Percentiles rank a stretch among this genome's conserved stretches.
These are phyloP conservation scores for Talaromyces sp. DNA, from an alignment of 2,329 filamentous ascomycete species.

Conservation along the genomic window DNA sequence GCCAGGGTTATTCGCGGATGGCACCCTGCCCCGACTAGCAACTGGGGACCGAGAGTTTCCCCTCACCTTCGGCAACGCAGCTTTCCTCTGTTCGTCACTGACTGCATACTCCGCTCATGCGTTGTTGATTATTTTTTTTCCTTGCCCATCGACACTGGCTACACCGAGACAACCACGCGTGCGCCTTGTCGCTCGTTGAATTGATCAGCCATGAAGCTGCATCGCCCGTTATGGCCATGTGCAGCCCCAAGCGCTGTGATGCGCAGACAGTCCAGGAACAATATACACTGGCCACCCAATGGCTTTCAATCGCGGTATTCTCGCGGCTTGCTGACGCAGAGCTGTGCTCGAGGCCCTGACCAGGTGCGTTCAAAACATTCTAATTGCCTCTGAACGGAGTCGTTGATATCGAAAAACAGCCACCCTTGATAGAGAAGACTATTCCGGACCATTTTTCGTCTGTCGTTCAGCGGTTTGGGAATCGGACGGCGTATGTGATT, in stretches of 20 bases:
- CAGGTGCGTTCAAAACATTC: slow-evolving; percentile 24
- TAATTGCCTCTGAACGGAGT: neutral
- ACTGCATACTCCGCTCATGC: neutral
- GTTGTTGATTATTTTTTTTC: neutral
- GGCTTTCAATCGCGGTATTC: neutral
- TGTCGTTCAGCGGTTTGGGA: slow-evolving; percentile 39
- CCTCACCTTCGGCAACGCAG: neutral
- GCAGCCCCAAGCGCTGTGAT: neutral
- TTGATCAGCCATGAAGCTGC: neutral
- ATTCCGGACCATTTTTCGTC: slow-evolving; percentile 42
- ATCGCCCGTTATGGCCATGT: neutral
- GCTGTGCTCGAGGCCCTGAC: slow-evolving; percentile 25
- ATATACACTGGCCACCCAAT: neutral
- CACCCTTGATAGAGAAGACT: slow-evolving; percentile 43
- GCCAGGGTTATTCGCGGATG: neutral
- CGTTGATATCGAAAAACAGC: slow-evolving; percentile 21
- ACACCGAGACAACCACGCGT: neutral
- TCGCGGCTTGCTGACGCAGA: slow-evolving; percentile 23
- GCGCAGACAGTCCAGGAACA: neutral
- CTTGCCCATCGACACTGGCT: neutral
- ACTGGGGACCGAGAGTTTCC: neutral
- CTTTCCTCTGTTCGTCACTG: neutral
- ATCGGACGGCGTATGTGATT: slow-evolving; percentile 46
- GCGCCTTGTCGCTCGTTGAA: neutral
- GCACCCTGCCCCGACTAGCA: too few relatives aligned